A percentile compares a stretch with the other conserved stretches of the same genome.
These are phyloP conservation scores for Aspergillus caelatus DNA, from an alignment of 2,329 filamentous ascomycete species.

Conservation along the genomic window DNA sequence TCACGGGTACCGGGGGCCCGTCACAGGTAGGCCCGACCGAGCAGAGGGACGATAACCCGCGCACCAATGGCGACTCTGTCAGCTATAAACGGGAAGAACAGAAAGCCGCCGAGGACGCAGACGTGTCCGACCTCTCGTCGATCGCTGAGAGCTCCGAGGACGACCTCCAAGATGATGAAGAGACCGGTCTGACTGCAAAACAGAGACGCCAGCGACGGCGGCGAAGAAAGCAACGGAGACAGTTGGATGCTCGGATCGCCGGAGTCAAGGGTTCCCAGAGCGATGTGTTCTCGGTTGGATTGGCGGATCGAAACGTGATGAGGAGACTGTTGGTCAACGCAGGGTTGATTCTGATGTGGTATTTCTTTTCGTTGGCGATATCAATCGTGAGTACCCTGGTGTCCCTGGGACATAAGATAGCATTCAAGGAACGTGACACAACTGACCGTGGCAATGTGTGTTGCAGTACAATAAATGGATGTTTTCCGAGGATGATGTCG, in stretches of 20 bases:
- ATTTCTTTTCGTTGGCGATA: slow-evolving; percentile 88
- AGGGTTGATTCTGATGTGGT: slow-evolving; percentile 86
- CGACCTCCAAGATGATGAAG: slow-evolving; percentile 81
- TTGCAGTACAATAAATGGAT: slow-evolving; percentile 98
- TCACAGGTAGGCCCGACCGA: slow-evolving; percentile 41
- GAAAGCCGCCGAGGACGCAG: slow-evolving; percentile 39
- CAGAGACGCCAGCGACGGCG: slow-evolving; percentile 68
- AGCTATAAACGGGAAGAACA: slow-evolving; percentile 37
- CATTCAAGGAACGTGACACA: neutral
- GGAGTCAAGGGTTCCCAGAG: slow-evolving; percentile 65
- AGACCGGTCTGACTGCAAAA: slow-evolving; percentile 78
- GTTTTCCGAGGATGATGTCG: slow-evolving; percentile 82
- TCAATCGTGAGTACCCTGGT: slow-evolving; percentile 68
- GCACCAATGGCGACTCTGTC: slow-evolving; percentile 26
- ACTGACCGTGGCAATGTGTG: neutral
- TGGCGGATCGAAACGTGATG: slow-evolving; percentile 74
- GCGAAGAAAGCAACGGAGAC: slow-evolving; percentile 67
- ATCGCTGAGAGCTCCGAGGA: slow-evolving; percentile 64
- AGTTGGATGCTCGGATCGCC: slow-evolving; percentile 70
- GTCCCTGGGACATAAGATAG: neutral
- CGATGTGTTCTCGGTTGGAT: slow-evolving; percentile 61
- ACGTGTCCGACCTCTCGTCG: slow-evolving; percentile 45
- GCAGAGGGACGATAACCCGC: slow-evolving; percentile 35
- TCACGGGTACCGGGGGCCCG: slow-evolving; percentile 54
- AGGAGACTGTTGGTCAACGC: slow-evolving; percentile 72